Conservation (phyloP, 208 protist species). For the Leishmania major region DNA sequence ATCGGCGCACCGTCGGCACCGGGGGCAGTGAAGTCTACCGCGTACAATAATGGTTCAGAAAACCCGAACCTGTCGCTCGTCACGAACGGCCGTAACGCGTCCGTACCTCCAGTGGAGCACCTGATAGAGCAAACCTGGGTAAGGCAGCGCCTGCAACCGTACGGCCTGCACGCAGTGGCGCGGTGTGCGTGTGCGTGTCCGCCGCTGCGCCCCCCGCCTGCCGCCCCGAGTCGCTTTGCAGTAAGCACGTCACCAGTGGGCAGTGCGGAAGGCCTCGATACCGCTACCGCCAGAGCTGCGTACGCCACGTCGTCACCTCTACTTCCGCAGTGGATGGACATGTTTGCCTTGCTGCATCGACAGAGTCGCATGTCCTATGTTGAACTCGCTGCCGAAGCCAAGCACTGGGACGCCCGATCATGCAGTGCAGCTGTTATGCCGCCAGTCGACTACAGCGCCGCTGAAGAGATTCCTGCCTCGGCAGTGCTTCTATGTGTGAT, state of each 20-base stretch:
- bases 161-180: constrained; percentile 29
- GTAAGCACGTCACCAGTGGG: not conserved
- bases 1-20: not conserved
- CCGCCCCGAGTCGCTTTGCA: not conserved
- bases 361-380: constrained; percentile 34
- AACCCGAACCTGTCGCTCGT: not conserved
- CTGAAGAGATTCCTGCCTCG: constrained; percentile 20
- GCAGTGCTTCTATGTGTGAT: constrained; percentile 25
- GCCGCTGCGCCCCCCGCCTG: constrained; percentile 1
- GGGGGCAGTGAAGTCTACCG: not conserved
- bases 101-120: not conserved
- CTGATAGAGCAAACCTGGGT: constrained; percentile 21
- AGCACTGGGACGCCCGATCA: constrained; percentile 11
- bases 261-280: not conserved
- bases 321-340: constrained; percentile 31
- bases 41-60: not conserved
- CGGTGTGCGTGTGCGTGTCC: constrained; percentile 17
- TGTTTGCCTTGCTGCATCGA: constrained; percentile 39
- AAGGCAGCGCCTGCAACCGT: constrained; percentile 21
- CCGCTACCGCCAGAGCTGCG: not conserved
- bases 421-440: constrained; percentile 6
- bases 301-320: not conserved
- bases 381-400: constrained; percentile 17
- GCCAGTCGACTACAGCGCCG: constrained; percentile 24
- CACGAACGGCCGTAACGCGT: not conserved